These are phyloP conservation scores for Saccharomycopsis hybrid DNA, from an alignment of 1,139 yeast genomes.

Conservation along the genomic window DNA sequence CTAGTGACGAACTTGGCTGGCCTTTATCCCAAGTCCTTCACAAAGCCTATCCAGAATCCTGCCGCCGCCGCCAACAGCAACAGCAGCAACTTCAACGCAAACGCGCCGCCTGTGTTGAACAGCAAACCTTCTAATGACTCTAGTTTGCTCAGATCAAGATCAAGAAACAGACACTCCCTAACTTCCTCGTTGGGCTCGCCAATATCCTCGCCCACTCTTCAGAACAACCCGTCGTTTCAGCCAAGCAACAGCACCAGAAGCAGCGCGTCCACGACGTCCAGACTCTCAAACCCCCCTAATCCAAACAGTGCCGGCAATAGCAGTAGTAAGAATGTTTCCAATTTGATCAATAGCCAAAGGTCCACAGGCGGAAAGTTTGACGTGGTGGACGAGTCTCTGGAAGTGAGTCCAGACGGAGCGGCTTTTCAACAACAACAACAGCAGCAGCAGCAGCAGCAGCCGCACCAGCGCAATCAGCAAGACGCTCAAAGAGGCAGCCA, in stretches of 20 bases:
- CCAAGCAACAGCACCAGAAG: constrained; percentile 3
- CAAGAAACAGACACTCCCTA: constrained; percentile 37
- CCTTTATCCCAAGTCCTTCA: constrained; percentile 81
- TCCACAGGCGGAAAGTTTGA: neutral
- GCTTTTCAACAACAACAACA: too few species aligned
- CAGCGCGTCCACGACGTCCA: constrained; percentile 11
- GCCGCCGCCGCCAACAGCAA: constrained; percentile 28
- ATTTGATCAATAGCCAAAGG: constrained; percentile 7
- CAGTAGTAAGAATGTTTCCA: neutral
- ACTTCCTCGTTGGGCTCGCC: constrained; percentile 16
- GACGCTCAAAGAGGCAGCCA: constrained; percentile 18
- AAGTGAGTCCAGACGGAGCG: too few species aligned
- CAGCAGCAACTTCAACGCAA: too few species aligned
- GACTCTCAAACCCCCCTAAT: too few species aligned
- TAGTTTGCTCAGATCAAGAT: constrained; percentile 46
- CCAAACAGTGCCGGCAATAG: constrained; percentile 1
- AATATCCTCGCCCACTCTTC: constrained; percentile 7
- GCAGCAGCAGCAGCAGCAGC: too few species aligned
- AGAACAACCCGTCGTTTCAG: neutral
- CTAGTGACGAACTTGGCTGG: constrained; percentile 69
- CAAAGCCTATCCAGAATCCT: constrained; percentile 38
- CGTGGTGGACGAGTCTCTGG: constrained; percentile 3
- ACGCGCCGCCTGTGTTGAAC: constrained; percentile 12
- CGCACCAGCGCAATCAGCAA: too few species aligned
- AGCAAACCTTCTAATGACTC: constrained; percentile 17